Base-by-base conservation (phyloP, 208 protist genomes). In the Crithidia sp. region DNA sequence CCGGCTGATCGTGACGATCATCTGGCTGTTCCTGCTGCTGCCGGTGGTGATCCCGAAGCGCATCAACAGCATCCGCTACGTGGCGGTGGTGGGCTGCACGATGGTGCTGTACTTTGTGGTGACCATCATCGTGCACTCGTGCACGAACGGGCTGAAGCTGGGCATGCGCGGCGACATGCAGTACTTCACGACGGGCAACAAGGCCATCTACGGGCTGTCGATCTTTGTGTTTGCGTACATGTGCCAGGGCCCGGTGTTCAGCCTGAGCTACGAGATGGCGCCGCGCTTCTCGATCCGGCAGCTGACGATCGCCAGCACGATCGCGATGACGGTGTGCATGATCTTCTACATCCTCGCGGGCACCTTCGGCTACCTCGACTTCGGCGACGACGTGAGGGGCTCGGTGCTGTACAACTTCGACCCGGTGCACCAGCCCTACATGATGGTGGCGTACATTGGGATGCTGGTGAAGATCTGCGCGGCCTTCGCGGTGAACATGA, bases 31-130 rank as follows among this genome's bases (percentile, higher is more conserved):
- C 6, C 90, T 96, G 89, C 67, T 96, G 28, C 86, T 88, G 19
- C 61, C n/a, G n/a, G 28, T 91, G 59, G 75, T 77, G 41, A 58
- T 93, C 10, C 83, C 85, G 4, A 90, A 91, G 77, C 61, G 76
- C n/a, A 79, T 95, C 69, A 93, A 93, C 79, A 87, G 84, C 7
- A 69, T 93, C 9, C 87, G 90, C 16, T 95, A 92, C 69, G 67
- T 78, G 39, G 28, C 28, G 28, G 28, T 28, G 28, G 28, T 93
- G 84, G 28, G 57, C 71, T 7, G n/a, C 85, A 16, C 88, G 84
- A 9, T 76, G 90, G 28, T 19, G 55, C 39, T 86, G 79, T 50
- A 84, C 63, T 90, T 95, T 59, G 86, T 91, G n/a, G 43, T 82
- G 40, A 79, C 56, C 55, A 63, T 88, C 10, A 76, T 91, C 52